Conservation (phyloP, 2,329 filamentous ascomycete genomes). For the Chrysosporium keratinophilum region DNA sequence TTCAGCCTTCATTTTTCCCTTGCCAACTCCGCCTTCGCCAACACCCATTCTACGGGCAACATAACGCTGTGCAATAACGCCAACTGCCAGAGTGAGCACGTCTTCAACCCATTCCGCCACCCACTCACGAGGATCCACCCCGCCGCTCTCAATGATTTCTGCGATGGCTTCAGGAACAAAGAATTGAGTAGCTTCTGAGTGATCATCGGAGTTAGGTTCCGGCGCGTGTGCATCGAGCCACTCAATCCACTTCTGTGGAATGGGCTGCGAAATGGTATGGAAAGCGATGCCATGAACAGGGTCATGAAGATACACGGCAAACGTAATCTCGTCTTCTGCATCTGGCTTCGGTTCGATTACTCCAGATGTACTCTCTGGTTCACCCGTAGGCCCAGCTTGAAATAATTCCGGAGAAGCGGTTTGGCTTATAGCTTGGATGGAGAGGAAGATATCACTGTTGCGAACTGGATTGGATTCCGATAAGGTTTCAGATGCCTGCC, state of each 20-base stretch:
- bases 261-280: conserved; percentile 66
- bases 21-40: conserved; percentile 61
- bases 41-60: conserved; percentile 94
- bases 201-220: conserved; percentile 28
- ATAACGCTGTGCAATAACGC: conserved; percentile 85
- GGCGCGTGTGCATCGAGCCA: conserved; percentile 70
- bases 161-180: conserved; percentile 64
- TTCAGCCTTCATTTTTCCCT: conserved; percentile 43
- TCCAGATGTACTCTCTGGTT: conserved; percentile 19
- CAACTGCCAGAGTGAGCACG: conserved; percentile 62
- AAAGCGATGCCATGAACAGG: conserved; percentile 87
- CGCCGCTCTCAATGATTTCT: conserved; percentile 63
- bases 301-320: conserved; percentile 71
- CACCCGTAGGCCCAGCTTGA: conserved; percentile 41
- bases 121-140: conserved; percentile 91
- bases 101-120: conserved; percentile 97
- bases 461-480: conserved; percentile 81
- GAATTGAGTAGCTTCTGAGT: conserved; percentile 30
- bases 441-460: conserved; percentile 87
- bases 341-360: conserved; percentile 31
- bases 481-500: conserved; percentile 65
- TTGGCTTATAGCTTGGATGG: conserved; percentile 76
- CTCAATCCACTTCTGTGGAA: conserved; percentile 75
- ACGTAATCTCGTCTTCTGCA: conserved; percentile 53
- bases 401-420: conserved; percentile 59